Conservation (phyloP, 495 filamentous ascomycete genomes). For the Niebla homalea region DNA sequence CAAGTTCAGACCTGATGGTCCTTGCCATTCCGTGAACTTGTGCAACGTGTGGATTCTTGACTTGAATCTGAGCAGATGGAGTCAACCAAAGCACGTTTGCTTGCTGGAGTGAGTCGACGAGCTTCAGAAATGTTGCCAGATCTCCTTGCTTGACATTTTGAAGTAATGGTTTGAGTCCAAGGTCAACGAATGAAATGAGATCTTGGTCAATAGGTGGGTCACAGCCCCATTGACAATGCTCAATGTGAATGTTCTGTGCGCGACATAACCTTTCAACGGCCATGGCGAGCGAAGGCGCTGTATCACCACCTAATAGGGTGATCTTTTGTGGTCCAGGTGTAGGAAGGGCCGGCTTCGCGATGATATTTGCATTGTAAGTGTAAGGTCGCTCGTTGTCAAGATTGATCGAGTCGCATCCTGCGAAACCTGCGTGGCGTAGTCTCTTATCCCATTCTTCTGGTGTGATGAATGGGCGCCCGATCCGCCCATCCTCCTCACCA, state of each 20-base stretch:
- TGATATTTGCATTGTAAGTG: constrained; percentile 19
- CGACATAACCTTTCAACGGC: background rate
- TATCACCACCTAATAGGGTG: background rate
- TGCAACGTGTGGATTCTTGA: background rate
- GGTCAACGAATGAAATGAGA: no score
- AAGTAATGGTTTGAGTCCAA: background rate
- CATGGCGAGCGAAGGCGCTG: background rate
- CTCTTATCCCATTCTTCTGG: constrained; percentile 18
- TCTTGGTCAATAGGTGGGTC: no score
- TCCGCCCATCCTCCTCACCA: constrained; percentile 18
- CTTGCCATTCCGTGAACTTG: constrained; percentile 6
- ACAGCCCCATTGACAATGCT: no score
- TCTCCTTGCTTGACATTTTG: background rate
- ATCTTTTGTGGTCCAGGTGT: background rate
- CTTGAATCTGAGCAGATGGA: background rate
- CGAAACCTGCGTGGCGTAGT: constrained; percentile 20
- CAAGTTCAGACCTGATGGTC: constrained; percentile 16
- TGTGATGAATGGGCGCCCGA: constrained; percentile 18
- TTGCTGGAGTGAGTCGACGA: background rate
- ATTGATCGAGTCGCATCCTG: constrained; percentile 20
- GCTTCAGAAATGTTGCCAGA: no score
- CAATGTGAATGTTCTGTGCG: no score
- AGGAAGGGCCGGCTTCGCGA: constrained; percentile 9
- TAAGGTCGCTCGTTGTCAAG: constrained; percentile 23
- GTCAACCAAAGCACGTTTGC: constrained; percentile 8